Evolutionary conservation across 179 eudicot genomes (phyloP).

Genomic region (Beta lomatogona): DNA sequence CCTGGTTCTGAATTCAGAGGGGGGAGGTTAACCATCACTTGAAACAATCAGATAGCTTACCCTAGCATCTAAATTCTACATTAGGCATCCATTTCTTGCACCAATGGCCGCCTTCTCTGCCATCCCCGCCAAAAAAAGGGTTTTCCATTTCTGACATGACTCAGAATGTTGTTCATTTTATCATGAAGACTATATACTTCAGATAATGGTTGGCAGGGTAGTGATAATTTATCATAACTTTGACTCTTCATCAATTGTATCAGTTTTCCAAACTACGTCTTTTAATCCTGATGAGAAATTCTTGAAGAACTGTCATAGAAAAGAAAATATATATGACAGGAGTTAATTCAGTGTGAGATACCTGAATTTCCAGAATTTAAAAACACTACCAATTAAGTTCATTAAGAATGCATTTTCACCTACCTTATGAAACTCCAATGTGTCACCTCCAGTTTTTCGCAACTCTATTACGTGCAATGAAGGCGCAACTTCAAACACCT

Average conservation of each 20-base stretch:
- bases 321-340: background rate
- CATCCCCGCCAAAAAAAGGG: background rate
- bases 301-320: constrained; percentile 70
- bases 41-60: background rate
- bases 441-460: constrained; percentile 91
- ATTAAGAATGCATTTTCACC: background rate
- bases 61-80: background rate
- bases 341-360: background rate
- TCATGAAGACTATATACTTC: too few species aligned
- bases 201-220: background rate
- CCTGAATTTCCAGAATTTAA: background rate
- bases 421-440: constrained; percentile 86
- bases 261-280: constrained; percentile 76
- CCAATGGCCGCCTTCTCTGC: background rate
- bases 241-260: constrained; percentile 28
- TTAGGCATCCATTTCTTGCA: constrained; percentile 8
- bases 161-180: too few species aligned
- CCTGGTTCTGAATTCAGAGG: background rate
- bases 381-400: background rate
- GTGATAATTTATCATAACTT: constrained; percentile 5
- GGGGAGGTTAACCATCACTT: constrained; percentile 28
- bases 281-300: constrained; percentile 76
- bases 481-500: constrained; percentile 97
- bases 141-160: too few species aligned
- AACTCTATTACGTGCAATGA: constrained; percentile 86